Percentiles rank a stretch among this genome's conserved stretches.
phyloP scores from a whole-genome alignment of 2,329 filamentous ascomycete genomes.

The Penicillium oxalicum region DNA sequence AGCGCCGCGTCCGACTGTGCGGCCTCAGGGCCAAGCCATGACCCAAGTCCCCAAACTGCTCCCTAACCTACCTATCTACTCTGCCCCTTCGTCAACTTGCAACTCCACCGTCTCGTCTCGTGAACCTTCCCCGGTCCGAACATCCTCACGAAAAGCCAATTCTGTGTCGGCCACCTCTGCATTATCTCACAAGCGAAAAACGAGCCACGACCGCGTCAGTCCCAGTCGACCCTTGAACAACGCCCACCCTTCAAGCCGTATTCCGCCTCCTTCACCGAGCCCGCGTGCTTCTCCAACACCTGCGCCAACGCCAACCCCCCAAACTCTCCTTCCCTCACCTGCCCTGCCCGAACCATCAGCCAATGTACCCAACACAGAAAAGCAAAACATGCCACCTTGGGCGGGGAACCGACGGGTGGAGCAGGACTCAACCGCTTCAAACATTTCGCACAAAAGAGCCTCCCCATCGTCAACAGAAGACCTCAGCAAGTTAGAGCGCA shows the following conservation, averaged over 20 bases:
- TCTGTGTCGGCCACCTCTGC: slow-evolving; percentile 28
- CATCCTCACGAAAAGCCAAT: slow-evolving; percentile 26
- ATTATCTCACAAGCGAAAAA: slow-evolving; percentile 57
- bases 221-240: slow-evolving; percentile 48
- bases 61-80: slow-evolving; percentile 22
- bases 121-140: slow-evolving; percentile 43
- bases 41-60: slow-evolving; percentile 31
- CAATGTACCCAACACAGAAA: slow-evolving; percentile 60
- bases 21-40: slow-evolving; percentile 23
- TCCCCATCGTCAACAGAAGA: slow-evolving; percentile 22
- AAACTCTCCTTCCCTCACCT: slow-evolving; percentile 53
- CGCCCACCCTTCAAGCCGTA: slow-evolving; percentile 31
- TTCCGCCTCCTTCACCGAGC: slow-evolving; percentile 52
- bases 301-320: slow-evolving; percentile 54
- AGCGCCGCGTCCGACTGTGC: slow-evolving; percentile 23
- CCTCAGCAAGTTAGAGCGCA: slow-evolving; percentile 33
- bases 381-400: slow-evolving; percentile 45
- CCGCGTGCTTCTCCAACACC: slow-evolving; percentile 64
- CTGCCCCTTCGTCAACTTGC: slow-evolving; percentile 34
- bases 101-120: slow-evolving; percentile 45
- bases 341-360: slow-evolving; percentile 54
- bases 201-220: slow-evolving; percentile 58
- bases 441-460: slow-evolving; percentile 34
- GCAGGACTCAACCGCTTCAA: slow-evolving; percentile 28
- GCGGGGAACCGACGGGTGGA: slow-evolving; percentile 26